phyloP scores from a whole-genome alignment of 1,139 yeast genomes.

The Pneumocystis oryctolagi region DNA sequence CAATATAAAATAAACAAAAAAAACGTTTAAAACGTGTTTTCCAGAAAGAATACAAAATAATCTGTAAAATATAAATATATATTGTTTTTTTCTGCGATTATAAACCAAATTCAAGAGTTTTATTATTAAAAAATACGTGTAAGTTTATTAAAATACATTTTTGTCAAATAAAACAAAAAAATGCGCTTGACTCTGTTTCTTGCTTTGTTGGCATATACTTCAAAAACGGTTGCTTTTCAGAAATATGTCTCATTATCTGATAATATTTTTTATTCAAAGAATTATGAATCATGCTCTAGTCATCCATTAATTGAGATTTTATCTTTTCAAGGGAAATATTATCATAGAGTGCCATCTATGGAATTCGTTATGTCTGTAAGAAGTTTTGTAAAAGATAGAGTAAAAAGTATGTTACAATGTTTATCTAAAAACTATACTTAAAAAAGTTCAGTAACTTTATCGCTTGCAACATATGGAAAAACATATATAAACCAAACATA shows the following conservation, averaged over 20 bases:
- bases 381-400: background rate
- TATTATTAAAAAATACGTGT: background rate
- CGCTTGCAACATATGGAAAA: background rate
- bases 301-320: background rate
- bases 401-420: background rate
- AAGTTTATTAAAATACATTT: background rate
- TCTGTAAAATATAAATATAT: background rate
- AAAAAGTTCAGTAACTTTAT: background rate
- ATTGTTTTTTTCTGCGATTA: background rate
- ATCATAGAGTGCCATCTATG: background rate
- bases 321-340: background rate
- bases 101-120: background rate
- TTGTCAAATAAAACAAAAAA: background rate
- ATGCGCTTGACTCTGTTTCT: background rate
- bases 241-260: background rate
- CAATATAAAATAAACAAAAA: background rate
- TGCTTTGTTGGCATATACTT: background rate
- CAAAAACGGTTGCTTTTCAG: background rate
- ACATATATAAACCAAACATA: background rate
- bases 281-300: background rate
- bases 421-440: background rate
- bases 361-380: background rate
- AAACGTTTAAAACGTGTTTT: background rate
- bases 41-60: background rate
- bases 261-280: background rate